phyloP scores from a whole-genome alignment of 768 basidiomycete genomes.

The Pleurotus sapidus region DNA sequence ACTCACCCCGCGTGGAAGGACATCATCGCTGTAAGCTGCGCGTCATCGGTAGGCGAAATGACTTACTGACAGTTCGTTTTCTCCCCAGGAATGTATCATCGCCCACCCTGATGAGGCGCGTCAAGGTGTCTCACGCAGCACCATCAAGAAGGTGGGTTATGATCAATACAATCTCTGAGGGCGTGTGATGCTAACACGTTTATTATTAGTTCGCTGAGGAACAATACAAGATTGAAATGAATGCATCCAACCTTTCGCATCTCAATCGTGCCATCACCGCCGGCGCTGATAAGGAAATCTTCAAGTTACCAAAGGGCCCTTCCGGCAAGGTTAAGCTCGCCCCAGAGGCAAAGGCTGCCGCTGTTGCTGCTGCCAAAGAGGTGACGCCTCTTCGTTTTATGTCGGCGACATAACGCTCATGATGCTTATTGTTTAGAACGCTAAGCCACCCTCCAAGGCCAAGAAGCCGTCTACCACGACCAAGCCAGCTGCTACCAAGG shows the following conservation, averaged over 20 bases:
- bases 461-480: conserved; percentile 25
- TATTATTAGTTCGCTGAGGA: conserved; percentile 72
- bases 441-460: conserved; percentile 39
- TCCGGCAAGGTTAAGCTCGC: conserved; percentile 9
- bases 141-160: conserved; percentile 2
- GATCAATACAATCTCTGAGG: neutral
- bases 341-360: conserved; percentile 28
- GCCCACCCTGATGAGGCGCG: conserved; percentile 8
- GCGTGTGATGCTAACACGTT: conserved; percentile 1
- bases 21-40: conserved; percentile 42
- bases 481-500: conserved; percentile 29
- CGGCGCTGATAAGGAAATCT: conserved; percentile 2
- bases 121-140: conserved; percentile 4
- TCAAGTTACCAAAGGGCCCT: conserved; percentile 4
- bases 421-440: conserved; percentile 31
- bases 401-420: conserved; percentile 3
- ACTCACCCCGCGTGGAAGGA: conserved; percentile 54
- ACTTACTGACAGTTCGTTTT: neutral
- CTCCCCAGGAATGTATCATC: conserved; percentile 3
- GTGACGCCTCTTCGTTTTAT: conserved; percentile 27
- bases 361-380: conserved; percentile 53
- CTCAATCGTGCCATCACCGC: conserved; percentile 7
- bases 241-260: conserved; percentile 39
- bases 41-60: neutral
- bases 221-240: conserved; percentile 73